Base-by-base conservation (phyloP, 2,329 filamentous ascomycete species). In the Sarocladiaceae sp. region DNA sequence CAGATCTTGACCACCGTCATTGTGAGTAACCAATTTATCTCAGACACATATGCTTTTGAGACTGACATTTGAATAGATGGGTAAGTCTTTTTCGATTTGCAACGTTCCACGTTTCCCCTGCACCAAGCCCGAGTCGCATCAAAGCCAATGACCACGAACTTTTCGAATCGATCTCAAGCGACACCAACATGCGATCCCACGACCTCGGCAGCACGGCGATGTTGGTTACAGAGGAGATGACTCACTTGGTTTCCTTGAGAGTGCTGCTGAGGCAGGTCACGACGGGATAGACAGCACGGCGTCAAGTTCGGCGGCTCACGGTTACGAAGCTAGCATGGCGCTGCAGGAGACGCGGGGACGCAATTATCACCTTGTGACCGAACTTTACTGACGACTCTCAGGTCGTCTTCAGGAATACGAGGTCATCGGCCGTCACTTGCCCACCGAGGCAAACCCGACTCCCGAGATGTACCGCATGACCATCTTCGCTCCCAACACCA, bases 341-440 rank as follows among this genome's bases (percentile, higher is more conserved):
- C n/a, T n/a, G n/a, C n/a, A n/a, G n/a, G n/a, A n/a, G n/a, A n/a
- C n/a, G n/a, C 7, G 6, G 18, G 37, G 23, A 6, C 15, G 37
- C 18, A n/a, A 37, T n/a, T 17, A 4, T 3, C 17, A 7, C 12
- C 17, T 40, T 23, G 4, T 10, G 7, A 17, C 4, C 37, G 23
- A 22, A 8, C 4, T n/a, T 18, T 7, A 33, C 44, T 48, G 44
- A 48, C 44, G 25, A 12, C 28, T 29, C 15, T 46, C 76, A 99
- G 94, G 92, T 90, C 94, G 94, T 86, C 92, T 99, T 82, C 89
- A 91, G 77, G 94, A 99, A 87, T 99, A 96, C 86, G 94, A 97
- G 87, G 93, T 99, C 83, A 96, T 99, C 74, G 94, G 95, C 82
- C 93, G 95, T 79, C 93, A 97, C 80, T 79, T 99, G 88, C 94